These are phyloP conservation scores for Ganoderma sp. DNA, from an alignment of 1,284 basidiomycete genomes.

Conservation along the genomic window DNA sequence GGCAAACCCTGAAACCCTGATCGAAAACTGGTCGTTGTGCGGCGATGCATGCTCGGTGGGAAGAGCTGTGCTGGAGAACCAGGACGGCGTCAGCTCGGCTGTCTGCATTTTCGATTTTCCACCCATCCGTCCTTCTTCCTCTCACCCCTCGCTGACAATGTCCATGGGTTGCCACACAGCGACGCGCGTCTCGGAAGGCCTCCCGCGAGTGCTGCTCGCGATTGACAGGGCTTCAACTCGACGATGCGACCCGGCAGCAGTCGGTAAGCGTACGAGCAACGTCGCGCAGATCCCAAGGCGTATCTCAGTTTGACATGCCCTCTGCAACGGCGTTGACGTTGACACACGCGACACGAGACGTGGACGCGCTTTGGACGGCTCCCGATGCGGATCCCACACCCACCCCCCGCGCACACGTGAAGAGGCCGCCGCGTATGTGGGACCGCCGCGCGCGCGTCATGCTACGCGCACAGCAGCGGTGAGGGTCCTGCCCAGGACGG, in stretches of 20 bases:
- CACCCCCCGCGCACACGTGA: conserved; percentile 12
- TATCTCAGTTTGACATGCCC: conserved; percentile 10
- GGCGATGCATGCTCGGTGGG: neutral
- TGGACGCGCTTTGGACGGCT: conserved; percentile 19
- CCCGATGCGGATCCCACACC: conserved; percentile 26
- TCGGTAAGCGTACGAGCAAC: conserved; percentile 13
- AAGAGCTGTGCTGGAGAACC: conserved; percentile 2
- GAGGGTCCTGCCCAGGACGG: neutral
- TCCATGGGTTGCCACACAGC: neutral
- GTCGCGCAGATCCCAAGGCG: conserved; percentile 18
- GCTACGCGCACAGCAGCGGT: conserved; percentile 10
- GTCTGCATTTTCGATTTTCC: neutral
- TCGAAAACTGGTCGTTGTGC: conserved; percentile 4
- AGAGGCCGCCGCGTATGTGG: conserved; percentile 25
- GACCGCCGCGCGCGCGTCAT: conserved; percentile 1
- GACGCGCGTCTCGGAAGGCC: neutral
- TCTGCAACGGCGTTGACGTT: conserved; percentile 4
- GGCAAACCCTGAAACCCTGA: neutral
- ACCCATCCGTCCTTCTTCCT: neutral
- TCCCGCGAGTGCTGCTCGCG: conserved; percentile 1
- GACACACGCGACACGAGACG: conserved; percentile 13
- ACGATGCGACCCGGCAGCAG: conserved; percentile 5
- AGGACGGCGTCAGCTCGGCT: neutral
- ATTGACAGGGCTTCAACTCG: neutral
- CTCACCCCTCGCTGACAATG: neutral